A percentile compares a stretch with the other conserved stretches of the same genome.
These are phyloP conservation scores for Ajuga chamaepitys DNA, from an alignment of 257 asterid species.

Conservation along the genomic window DNA sequence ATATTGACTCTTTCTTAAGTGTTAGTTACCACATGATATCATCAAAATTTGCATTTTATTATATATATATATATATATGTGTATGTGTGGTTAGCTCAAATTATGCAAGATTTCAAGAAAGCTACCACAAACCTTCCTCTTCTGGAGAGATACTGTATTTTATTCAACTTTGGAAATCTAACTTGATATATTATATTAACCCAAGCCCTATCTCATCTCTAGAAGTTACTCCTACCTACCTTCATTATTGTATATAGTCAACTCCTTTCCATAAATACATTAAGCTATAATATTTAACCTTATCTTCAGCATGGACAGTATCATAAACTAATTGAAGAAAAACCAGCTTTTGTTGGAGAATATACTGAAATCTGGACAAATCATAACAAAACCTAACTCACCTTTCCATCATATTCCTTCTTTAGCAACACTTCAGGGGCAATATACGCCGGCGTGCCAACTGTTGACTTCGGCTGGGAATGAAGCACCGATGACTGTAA, in stretches of 20 bases:
- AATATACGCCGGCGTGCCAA: conserved; percentile 99
- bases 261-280: not conserved
- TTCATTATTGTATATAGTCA: conserved; percentile 9
- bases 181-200: not conserved
- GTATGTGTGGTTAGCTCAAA: too few relatives aligned
- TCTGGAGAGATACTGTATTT: not conserved
- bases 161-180: conserved; percentile 7
- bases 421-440: conserved; percentile 95
- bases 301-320: not conserved
- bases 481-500: conserved; percentile 94
- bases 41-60: not conserved
- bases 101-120: too few relatives aligned
- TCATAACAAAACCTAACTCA: conserved; percentile 10
- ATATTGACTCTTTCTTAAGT: not conserved
- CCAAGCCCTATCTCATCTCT: not conserved
- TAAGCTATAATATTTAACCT: too few relatives aligned
- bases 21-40: not conserved
- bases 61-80: too few relatives aligned
- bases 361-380: not conserved
- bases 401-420: conserved; percentile 99
- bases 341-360: too few relatives aligned
- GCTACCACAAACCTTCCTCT: not conserved
- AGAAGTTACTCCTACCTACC: not conserved
- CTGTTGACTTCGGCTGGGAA: conserved; percentile 99
- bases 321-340: too few relatives aligned